These are phyloP conservation scores for Maudiozyma barnettii DNA, from an alignment of 805 yeast species.

Conservation along the genomic window DNA sequence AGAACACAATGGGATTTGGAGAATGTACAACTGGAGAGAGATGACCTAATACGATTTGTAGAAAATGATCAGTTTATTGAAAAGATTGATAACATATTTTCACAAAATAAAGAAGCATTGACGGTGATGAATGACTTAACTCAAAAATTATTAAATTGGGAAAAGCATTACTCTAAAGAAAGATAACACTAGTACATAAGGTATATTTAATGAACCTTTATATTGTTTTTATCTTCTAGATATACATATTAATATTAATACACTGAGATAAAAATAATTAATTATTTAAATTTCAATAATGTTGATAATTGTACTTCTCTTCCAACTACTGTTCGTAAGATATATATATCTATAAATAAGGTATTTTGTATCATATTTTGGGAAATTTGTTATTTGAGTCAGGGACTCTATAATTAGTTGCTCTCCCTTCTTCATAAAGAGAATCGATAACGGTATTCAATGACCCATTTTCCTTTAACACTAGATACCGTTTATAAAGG, in stretches of 20 bases:
- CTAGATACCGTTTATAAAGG: constrained; percentile 62
- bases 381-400: background rate
- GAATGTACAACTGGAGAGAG: constrained; percentile 56
- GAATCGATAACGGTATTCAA: constrained; percentile 54
- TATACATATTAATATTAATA: background rate
- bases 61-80: constrained; percentile 33
- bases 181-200: background rate
- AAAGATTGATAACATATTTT: constrained; percentile 36
- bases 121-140: constrained; percentile 65
- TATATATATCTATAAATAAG: background rate
- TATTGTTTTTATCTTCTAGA: background rate
- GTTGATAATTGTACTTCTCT: no score
- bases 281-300: no score
- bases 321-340: no score
- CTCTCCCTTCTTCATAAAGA: constrained; percentile 60
- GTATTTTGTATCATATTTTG: background rate
- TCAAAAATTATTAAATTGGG: constrained; percentile 67
- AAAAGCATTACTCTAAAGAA: constrained; percentile 43
- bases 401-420: constrained; percentile 27
- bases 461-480: constrained; percentile 46
- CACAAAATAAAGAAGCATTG: constrained; percentile 51
- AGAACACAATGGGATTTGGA: constrained; percentile 79
- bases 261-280: no score
- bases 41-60: constrained; percentile 38
- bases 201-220: background rate